Evolutionary conservation across 495 filamentous ascomycete species (phyloP), one percentile per base, ranked within the genome.

Genomic region (Tetracladium setigerum): DNA sequence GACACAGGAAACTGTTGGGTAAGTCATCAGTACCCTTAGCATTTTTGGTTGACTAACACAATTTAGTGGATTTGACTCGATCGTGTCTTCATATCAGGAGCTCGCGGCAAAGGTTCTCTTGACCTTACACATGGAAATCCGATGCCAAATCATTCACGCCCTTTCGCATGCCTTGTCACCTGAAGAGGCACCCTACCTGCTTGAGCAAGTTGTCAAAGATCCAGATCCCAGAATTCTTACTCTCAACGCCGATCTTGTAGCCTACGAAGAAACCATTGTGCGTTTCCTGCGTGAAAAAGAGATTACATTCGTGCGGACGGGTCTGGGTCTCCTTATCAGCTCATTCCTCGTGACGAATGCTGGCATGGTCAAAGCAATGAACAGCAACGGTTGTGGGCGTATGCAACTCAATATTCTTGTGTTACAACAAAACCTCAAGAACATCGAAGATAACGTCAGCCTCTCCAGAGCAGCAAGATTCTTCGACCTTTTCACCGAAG

Each of bases 321-420:
- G 87, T 2, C 69, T 97, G 8, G 80, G 78, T 18, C 67, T 77
- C 10, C 77, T 94, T 24, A 79, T 87, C 38, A 86, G 89, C 49
- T 69, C 69, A 17, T 75, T 79, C 40, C 78, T 95, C 30, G 74
- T 89, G 16, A 61, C 76, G n/a, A 77, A 81, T 54, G 77, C 77
- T 9, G 65, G 63, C 10, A 69, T 71, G 47, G 83, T 89, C 38
- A 75, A 77, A 30, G 74, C 74, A 2, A 82, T 94, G 74, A 90
- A 94, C 51, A 66, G 67, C 30, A 73, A 82, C 46, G 92, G 94
- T 13, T 86, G 82, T 52, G 74, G 79, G 16, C 76, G 88, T 6
- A 84, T 97, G 72, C 83, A 87, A 56, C 76, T 96, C 24, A 94
- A 97, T 58, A 87, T 97, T 38, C 72, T 95, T 8, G 92, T 98